Evolutionary conservation across 108 stramenopile genomes (phyloP).

Genomic region (Mediolabrus comicus): DNA sequence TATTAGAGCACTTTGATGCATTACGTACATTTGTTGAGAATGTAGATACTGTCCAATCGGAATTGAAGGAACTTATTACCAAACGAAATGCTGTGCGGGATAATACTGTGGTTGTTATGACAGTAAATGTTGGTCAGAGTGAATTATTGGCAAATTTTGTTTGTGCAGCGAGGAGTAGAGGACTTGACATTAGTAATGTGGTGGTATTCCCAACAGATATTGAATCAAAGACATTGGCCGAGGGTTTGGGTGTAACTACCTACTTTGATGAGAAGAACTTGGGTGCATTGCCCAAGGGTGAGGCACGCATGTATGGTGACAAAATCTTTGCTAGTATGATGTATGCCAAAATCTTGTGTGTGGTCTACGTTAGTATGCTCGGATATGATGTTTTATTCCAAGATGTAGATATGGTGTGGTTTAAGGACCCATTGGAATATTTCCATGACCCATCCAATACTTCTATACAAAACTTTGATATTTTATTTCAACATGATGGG

Average conservation of each 20-base stretch:
- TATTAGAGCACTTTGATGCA: slow-evolving; percentile 39
- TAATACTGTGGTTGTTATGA: slow-evolving; percentile 80
- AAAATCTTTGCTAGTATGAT: slow-evolving; percentile 55
- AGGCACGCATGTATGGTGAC: slow-evolving; percentile 56
- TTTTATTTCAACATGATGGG: slow-evolving; percentile 65
- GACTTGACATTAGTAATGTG: slow-evolving; percentile 35
- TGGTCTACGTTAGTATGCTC: slow-evolving; percentile 35
- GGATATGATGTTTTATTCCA: slow-evolving; percentile 62
- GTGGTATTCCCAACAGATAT: slow-evolving; percentile 47
- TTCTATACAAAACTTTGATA: slow-evolving; percentile 44
- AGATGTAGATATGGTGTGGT: slow-evolving; percentile 62
- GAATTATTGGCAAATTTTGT: slow-evolving; percentile 80
- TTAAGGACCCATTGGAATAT: slow-evolving; percentile 37
- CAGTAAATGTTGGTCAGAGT: slow-evolving; percentile 74
- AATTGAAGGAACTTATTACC: slow-evolving; percentile 19
- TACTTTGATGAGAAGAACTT: slow-evolving; percentile 44
- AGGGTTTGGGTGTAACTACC: slow-evolving; percentile 29
- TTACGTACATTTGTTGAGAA: slow-evolving; percentile 36
- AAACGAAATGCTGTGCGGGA: slow-evolving; percentile 26
- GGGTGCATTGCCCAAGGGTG: slow-evolving; percentile 30
- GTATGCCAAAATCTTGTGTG: slow-evolving; percentile 59
- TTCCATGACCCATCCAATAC: slow-evolving; percentile 43
- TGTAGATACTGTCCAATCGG: slow-evolving; percentile 34
- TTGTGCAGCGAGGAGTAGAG: slow-evolving; percentile 62
- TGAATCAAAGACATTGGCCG: slow-evolving; percentile 22